Base-by-base conservation (phyloP, 768 basidiomycete genomes). In the Nidularia sp. region DNA sequence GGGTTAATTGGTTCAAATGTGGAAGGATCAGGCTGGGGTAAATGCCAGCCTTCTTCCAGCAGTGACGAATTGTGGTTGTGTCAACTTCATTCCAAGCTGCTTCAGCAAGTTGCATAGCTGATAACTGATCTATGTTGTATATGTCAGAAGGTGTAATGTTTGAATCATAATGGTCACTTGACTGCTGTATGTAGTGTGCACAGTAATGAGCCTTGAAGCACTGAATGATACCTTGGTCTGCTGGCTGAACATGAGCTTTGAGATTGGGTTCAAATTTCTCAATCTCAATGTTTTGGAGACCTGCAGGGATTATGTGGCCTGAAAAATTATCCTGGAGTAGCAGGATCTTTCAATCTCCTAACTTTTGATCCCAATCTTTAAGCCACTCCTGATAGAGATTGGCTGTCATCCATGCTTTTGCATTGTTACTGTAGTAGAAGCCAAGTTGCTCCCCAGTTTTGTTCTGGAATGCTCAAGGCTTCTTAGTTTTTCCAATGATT, bases 361-460 rank as follows among this genome's bases (percentile, higher is more conserved):
- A 2, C 10, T 48, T 44, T 3, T 22, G 10, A 53, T 69, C 66
- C 59, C 59, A 67, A 3, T 62, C 25, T n/a, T 51, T 22, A 46
- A 69, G 35, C 64, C 67, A 71, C 35, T 66, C 60, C 35, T 64
- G 57, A 57, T 65, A 71, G 2, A 70, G 50, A 7, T 32, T 42
- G 0, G 54, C 42, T 1, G 61, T 70, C 65, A 70, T 71, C 67
- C 66, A 70, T 0, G 65, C 63, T 46, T 64, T 71, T 7, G 50
- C 55, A 57, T 69, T 71, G 55, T 61, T 63, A 4, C 56, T 54
- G 48, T 70, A 70, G 36, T 61, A 49, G 47, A 68, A 69, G 4
- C 64, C 63, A 47, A 67, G 59, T 47, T 63, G 53, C 8, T 43
- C 54, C 2, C 59, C 66, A 15, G 53, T 51, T 42, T 65, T 60